A percentile compares a stretch with the other conserved stretches of the same genome.
Evolutionary conservation across 768 basidiomycete species (phyloP).

Genomic region (Kwoniella botswanensis): DNA sequence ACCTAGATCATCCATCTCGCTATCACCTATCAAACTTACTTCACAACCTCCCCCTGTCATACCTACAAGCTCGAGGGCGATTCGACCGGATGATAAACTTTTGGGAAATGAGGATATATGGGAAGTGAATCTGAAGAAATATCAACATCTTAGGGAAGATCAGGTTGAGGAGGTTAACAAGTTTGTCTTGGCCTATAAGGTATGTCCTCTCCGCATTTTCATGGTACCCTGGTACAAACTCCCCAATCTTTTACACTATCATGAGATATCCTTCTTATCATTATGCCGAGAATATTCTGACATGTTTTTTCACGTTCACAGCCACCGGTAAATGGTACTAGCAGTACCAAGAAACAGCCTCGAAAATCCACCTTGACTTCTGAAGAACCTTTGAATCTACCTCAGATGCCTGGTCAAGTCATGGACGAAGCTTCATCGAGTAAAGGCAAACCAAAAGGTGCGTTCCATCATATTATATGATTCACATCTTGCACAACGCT

Average conservation of each 20-base stretch:
- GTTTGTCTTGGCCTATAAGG: slow-evolving; percentile 19
- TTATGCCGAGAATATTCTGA: too few species aligned
- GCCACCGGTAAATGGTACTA: not conserved
- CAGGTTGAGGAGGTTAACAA: slow-evolving; percentile 37
- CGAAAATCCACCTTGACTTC: slow-evolving; percentile 11
- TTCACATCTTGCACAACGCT: not conserved
- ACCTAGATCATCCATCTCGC: not conserved
- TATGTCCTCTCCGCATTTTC: slow-evolving; percentile 5
- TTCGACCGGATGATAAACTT: slow-evolving; percentile 33
- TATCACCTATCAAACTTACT: slow-evolving; percentile 8
- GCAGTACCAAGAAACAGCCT: slow-evolving; percentile 8
- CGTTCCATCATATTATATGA: slow-evolving; percentile 1
- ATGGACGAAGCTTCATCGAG: slow-evolving; percentile 1
- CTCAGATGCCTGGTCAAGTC: slow-evolving; percentile 15
- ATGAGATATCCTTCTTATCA: too few species aligned
- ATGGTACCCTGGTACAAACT: too few species aligned
- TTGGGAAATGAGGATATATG: slow-evolving; percentile 44
- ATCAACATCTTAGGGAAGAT: slow-evolving; percentile 43
- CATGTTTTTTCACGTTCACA: not conserved
- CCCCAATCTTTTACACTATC: too few species aligned
- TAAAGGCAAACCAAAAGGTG: slow-evolving; percentile 33
- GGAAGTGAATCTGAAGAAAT: slow-evolving; percentile 36
- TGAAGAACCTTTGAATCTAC: slow-evolving; percentile 19
- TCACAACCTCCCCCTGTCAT: not conserved
- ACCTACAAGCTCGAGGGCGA: slow-evolving; percentile 6